Conservation (phyloP, 768 basidiomycete genomes). For the Agaricus blazei region DNA sequence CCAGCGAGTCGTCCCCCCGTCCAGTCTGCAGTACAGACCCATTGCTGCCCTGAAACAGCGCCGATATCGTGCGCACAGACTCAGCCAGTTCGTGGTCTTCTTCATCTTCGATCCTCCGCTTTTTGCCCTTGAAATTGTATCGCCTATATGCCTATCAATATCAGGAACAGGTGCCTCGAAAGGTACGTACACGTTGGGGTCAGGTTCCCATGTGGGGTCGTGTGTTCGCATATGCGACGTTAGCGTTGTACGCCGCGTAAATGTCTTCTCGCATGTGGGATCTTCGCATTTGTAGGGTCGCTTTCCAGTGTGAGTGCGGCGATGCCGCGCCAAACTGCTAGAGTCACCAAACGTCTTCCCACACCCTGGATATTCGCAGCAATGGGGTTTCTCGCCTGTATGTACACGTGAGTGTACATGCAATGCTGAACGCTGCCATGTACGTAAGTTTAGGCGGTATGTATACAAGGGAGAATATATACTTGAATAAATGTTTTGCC, state of each 20-base stretch:
- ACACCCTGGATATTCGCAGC: conserved; percentile 86
- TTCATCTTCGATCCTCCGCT: conserved; percentile 53
- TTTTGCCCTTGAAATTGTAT: conserved; percentile 77
- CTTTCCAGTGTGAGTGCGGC: conserved; percentile 84
- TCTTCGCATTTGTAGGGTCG: conserved; percentile 85
- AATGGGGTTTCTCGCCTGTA: conserved; percentile 91
- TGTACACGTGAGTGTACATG: conserved; percentile 88
- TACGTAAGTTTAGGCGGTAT: conserved; percentile 9
- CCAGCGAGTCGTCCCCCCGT: conserved; percentile 44
- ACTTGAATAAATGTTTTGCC: conserved; percentile 94
- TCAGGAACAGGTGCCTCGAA: conserved; percentile 6
- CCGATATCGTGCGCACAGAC: conserved; percentile 71
- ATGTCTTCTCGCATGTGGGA: conserved; percentile 79
- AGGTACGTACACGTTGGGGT: conserved; percentile 68
- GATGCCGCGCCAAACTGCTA: conserved; percentile 86
- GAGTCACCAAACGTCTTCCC: conserved; percentile 88
- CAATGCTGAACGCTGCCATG: conserved; percentile 72
- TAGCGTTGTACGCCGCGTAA: conserved; percentile 79
- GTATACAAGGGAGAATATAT: conserved; percentile 13
- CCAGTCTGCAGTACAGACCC: conserved; percentile 23
- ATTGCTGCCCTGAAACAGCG: conserved; percentile 51
- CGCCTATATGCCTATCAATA: conserved; percentile 39
- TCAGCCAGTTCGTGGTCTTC: conserved; percentile 66
- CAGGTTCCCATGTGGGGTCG: conserved; percentile 80
- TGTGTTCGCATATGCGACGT: conserved; percentile 87